Percentiles rank a stretch among this genome's conserved stretches.
These are phyloP conservation scores for Solanum hybrid DNA, from an alignment of 305 asterid species.

Conservation along the genomic window DNA sequence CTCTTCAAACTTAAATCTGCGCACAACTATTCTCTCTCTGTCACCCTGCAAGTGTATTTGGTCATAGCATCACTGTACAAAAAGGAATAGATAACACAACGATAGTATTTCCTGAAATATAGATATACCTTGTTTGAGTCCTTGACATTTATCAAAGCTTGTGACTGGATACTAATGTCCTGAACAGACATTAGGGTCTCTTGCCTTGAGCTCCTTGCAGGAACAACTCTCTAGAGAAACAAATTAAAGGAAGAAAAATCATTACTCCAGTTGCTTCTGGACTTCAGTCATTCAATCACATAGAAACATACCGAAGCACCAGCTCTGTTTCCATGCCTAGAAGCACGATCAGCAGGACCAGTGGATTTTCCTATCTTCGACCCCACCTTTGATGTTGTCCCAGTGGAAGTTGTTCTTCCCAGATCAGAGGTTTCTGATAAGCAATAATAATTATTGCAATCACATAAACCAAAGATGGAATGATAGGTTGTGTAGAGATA, in stretches of 20 bases:
- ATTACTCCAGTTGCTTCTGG: not conserved
- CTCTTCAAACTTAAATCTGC: constrained; percentile 93
- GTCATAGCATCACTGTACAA: not conserved
- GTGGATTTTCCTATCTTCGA: constrained; percentile 60
- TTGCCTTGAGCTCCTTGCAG: constrained; percentile 73
- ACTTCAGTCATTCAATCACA: constrained; percentile 7
- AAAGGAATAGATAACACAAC: not conserved
- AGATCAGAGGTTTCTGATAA: constrained; percentile 55
- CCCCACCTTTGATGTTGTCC: constrained; percentile 48
- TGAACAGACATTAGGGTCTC: constrained; percentile 74
- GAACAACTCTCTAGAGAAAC: constrained; percentile 46
- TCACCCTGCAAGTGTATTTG: constrained; percentile 63
- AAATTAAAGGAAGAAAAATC: constrained; percentile 12
- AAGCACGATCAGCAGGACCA: constrained; percentile 50
- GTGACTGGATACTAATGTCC: constrained; percentile 78
- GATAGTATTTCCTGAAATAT: not conserved
- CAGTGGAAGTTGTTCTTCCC: constrained; percentile 47
- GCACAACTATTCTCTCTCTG: constrained; percentile 79
- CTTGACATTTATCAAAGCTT: constrained; percentile 67
- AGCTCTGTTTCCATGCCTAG: constrained; percentile 69
- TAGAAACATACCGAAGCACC: constrained; percentile 63
- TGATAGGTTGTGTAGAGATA: not conserved
- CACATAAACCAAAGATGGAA: constrained; percentile 6
- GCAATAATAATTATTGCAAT: constrained; percentile 11
- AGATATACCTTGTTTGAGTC: constrained; percentile 79